Base-by-base conservation (phyloP, 805 yeast genomes). In the Ogataea thermomethanolica region DNA sequence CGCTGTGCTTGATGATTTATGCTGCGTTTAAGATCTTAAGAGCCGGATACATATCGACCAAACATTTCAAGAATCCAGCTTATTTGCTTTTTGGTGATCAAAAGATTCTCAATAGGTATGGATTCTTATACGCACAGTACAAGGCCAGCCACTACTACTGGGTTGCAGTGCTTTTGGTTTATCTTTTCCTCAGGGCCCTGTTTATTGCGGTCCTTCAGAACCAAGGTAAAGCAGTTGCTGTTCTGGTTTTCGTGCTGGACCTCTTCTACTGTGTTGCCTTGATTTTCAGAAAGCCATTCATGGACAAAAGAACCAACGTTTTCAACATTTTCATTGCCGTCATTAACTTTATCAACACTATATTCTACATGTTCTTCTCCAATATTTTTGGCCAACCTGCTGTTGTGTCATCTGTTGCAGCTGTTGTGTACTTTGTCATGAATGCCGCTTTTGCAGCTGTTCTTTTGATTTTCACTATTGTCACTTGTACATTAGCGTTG, bases 221-320 rank as follows among this genome's bases (percentile, higher is more conserved):
- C 8, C 72, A 78, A 25, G 98, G 99, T 45, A 84, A 82, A 54
- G 81, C 74, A 5, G 96, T 85, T 59, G 85, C 96, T 1, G 73
- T 87, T 46, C 68, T 84, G 36, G 73, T 90, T 7, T 84, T 91
- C 55, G 79, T 71, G 12, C 69, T 86, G 45, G 98, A 93, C 61
- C 66, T 91, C 38, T 51, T 76, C 15, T 89, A 82, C 64, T 78
- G 85, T 46, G 73, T 74, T 25, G 69, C 70, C 0, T 54, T 89
- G 21, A 81, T 89, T 55, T 76, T 78, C 74, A 66, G 74, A 41
- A 77, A 93, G 62, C 99, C 99, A 8, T 93, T 77, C 62, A 81
- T 93, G 90, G 97, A 93, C 66, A 88, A 84, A 64, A 76, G 95
- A 66, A 90, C 98, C 25, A 93, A 93, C 55, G 81, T 79, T n/a